These are phyloP conservation scores for Tetrahymena elliotti DNA, from an alignment of 73 alveolate species.

Conservation along the genomic window DNA sequence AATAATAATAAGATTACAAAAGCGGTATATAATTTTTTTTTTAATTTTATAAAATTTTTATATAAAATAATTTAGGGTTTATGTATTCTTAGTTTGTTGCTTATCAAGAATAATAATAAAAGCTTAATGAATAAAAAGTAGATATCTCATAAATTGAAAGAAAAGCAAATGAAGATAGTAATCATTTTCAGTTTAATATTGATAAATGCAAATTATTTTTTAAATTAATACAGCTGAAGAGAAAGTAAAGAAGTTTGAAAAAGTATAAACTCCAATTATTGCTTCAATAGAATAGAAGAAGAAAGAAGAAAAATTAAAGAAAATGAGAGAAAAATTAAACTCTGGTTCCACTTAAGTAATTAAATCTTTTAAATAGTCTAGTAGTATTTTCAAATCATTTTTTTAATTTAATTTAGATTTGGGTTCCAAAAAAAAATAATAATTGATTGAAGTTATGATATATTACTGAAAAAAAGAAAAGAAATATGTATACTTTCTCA, in stretches of 20 bases:
- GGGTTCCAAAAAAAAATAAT: not conserved
- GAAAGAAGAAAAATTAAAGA: not conserved
- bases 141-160: not conserved
- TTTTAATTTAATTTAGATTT: not conserved
- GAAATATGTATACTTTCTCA: too few species aligned
- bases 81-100: not conserved
- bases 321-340: not conserved
- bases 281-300: not conserved
- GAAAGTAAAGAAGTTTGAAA: not conserved
- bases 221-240: not conserved
- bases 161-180: not conserved
- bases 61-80: not conserved
- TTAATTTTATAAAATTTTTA: not conserved
- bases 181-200: not conserved
- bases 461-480: too few species aligned
- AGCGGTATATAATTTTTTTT: not conserved
- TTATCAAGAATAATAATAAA: not conserved
- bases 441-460: too few species aligned
- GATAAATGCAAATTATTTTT: too few species aligned
- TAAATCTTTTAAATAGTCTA: not conserved
- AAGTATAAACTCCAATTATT: not conserved
- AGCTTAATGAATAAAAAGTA: not conserved
- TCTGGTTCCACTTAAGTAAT: not conserved
- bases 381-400: not conserved
- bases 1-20: not conserved